Percentiles rank a stretch among this genome's conserved stretches.
Evolutionary conservation across 129 eudicot species (phyloP).

Genomic region (Ambrosia trifida): DNA sequence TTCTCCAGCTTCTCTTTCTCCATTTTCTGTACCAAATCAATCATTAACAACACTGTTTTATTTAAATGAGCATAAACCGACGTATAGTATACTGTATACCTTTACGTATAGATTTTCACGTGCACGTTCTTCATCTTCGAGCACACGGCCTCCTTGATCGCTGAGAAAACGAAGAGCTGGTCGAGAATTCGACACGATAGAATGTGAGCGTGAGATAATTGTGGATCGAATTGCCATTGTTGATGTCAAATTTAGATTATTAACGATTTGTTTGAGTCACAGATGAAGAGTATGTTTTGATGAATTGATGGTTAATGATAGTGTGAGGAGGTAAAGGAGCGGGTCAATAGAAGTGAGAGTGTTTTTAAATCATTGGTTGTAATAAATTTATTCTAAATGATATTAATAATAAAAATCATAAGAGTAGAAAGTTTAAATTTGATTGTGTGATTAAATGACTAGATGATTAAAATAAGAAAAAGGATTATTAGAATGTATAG

Average conservation of each 20-base stretch:
- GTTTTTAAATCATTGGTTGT: background rate
- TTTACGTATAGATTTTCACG: constrained; percentile 66
- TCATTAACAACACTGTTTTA: background rate
- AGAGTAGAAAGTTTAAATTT: too few relatives aligned
- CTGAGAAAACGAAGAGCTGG: constrained; percentile 49
- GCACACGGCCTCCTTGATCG: constrained; percentile 64
- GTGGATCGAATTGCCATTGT: constrained; percentile 62
- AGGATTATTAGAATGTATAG: too few relatives aligned
- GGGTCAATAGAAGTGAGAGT: constrained; percentile 24
- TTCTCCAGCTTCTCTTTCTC: constrained; percentile 85
- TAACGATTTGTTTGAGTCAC: constrained; percentile 11
- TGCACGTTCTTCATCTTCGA: constrained; percentile 77
- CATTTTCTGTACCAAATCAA: constrained; percentile 46
- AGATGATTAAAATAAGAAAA: too few relatives aligned
- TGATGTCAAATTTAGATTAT: background rate
- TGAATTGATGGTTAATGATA: constrained; percentile 16
- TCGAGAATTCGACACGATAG: constrained; percentile 34
- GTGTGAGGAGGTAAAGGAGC: constrained; percentile 1
- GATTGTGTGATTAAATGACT: too few relatives aligned
- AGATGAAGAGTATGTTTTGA: background rate
- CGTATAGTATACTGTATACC: constrained; percentile 44
- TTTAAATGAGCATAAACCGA: background rate
- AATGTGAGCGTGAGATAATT: constrained; percentile 33
- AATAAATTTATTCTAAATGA: background rate
- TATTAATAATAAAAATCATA: too few relatives aligned